phyloP scores from a whole-genome alignment of 345 rosid genomes.

The Gossypium herbaceum region DNA sequence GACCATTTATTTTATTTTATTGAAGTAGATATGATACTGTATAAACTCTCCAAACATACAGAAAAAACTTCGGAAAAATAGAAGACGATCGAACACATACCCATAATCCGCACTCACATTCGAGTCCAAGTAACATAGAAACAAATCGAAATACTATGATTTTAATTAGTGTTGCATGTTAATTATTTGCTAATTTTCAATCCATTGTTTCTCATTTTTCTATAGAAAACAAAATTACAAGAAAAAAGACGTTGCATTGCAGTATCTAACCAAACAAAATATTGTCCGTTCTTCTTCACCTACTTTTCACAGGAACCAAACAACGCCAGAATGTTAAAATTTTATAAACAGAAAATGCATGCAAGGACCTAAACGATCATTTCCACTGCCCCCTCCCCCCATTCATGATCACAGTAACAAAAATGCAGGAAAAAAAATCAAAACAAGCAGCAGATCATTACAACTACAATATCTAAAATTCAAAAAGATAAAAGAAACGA shows the following conservation, averaged over 20 bases:
- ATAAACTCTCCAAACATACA: not conserved
- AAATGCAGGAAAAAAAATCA: not conserved
- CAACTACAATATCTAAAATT: not conserved
- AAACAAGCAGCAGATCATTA: not conserved
- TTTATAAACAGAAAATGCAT: not conserved
- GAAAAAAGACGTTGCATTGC: not conserved
- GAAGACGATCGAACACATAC: too few species aligned
- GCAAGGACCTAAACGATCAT: not conserved
- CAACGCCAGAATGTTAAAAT: not conserved
- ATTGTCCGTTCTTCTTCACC: not conserved
- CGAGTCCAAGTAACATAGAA: too few species aligned
- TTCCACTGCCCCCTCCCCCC: not conserved
- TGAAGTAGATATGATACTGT: too few species aligned
- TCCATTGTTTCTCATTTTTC: not conserved
- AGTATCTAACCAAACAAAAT: not conserved
- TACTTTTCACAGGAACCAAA: not conserved
- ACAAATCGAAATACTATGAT: not conserved
- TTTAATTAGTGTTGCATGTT: not conserved
- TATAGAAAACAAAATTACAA: not conserved
- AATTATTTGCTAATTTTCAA: not conserved
- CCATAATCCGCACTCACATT: too few species aligned
- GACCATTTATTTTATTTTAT: too few species aligned
- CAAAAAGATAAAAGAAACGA: not conserved
- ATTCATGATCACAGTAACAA: conserved; percentile 1
- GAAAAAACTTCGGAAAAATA: not conserved